These are phyloP conservation scores for Hanseniaspora vineae DNA, from an alignment of 805 yeast species.

Conservation along the genomic window DNA sequence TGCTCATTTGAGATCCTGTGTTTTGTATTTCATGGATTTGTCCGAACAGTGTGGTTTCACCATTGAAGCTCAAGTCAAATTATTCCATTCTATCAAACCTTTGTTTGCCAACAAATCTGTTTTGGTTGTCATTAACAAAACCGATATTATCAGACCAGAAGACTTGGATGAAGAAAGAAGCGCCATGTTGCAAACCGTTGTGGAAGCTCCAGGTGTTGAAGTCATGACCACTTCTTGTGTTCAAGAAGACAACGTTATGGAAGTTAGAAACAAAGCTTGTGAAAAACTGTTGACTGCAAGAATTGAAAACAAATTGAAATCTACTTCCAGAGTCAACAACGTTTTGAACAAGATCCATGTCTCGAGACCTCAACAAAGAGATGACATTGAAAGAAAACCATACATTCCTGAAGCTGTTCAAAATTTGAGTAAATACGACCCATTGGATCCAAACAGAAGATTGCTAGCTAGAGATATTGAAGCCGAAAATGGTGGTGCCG, in stretches of 20 bases:
- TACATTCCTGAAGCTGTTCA: constrained; percentile 69
- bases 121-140: constrained; percentile 88
- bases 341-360: constrained; percentile 94
- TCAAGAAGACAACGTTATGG: constrained; percentile 90
- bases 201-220: constrained; percentile 69
- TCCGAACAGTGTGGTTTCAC: constrained; percentile 99
- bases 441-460: constrained; percentile 71
- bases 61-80: constrained; percentile 91
- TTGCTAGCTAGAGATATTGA: constrained; percentile 79
- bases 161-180: constrained; percentile 71
- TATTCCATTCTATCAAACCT: constrained; percentile 94
- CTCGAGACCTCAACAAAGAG: constrained; percentile 80
- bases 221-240: constrained; percentile 88
- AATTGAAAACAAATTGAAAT: constrained; percentile 92
- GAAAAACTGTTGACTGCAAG: constrained; percentile 91
- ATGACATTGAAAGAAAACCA: constrained; percentile 68
- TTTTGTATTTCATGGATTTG: constrained; percentile 93
- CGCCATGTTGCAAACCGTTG: constrained; percentile 52
- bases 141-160: constrained; percentile 77
- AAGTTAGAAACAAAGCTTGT: constrained; percentile 92
- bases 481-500: constrained; percentile 95
- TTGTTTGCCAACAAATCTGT: constrained; percentile 94
- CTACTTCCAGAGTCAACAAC: constrained; percentile 75
- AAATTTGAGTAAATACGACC: constrained; percentile 52
- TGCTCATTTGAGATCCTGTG: constrained; percentile 95